A percentile compares a stretch with the other conserved stretches of the same genome.
These are phyloP conservation scores for Paramecium tetraurelia DNA, from an alignment of 73 alveolate genomes.

Conservation along the genomic window DNA sequence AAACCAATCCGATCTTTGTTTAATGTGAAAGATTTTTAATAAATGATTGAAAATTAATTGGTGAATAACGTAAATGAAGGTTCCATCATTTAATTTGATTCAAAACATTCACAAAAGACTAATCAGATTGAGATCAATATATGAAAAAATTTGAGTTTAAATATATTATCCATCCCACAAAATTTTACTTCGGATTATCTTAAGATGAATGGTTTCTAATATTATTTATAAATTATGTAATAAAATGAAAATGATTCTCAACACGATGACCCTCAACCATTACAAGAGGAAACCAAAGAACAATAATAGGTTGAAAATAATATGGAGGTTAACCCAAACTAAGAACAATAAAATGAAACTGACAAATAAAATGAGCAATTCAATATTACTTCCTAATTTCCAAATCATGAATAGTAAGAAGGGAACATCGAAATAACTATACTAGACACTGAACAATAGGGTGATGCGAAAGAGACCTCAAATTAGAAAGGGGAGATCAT, in stretches of 20 bases:
- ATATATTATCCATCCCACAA: too few species aligned
- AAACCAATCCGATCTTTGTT: background rate
- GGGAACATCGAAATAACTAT: background rate
- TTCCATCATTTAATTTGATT: slow-evolving; percentile 9
- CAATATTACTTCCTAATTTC: background rate
- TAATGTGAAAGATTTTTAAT: background rate
- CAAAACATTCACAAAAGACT: background rate
- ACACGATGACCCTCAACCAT: background rate
- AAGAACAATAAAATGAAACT: background rate
- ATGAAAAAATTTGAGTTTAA: background rate
- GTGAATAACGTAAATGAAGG: background rate
- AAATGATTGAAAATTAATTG: background rate
- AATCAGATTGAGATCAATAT: background rate
- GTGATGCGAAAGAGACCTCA: background rate
- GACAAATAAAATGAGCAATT: background rate
- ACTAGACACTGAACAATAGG: background rate
- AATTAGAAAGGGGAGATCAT: background rate
- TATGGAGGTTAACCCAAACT: background rate
- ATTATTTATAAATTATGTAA: background rate
- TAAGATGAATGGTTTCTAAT: background rate
- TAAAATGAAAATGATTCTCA: background rate
- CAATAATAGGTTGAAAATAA: background rate
- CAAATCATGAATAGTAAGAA: background rate
- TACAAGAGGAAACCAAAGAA: background rate
- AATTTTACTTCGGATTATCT: background rate